Evolutionary conservation across 345 rosid species (phyloP), one percentile per base, ranked within the genome.

Genomic region (Psidium friedrichsthalianum): DNA sequence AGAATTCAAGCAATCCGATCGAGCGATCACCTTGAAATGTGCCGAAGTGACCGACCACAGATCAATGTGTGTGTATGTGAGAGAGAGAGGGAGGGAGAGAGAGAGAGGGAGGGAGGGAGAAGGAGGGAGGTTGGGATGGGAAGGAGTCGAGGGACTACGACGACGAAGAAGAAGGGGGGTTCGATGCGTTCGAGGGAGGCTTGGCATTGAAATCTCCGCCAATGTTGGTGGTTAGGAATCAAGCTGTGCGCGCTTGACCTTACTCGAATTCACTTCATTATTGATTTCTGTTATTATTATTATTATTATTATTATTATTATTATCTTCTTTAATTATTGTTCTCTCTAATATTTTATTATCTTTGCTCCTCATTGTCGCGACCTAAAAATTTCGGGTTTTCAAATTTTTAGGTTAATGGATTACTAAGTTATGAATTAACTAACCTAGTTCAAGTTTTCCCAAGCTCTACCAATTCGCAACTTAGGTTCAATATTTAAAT

Each of bases 131-230:
- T 12, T 52, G 85, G 40, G 85, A 52, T 69, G 18, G 27, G 87
- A 29, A 83, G 87, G 24, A 83, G 57, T n/a, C n/a, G 87, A 82
- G 25, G 5, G 36, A 42, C 7, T 42, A 54, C 16, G 82, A 1
- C 6, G 40, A 21, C 21, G 81, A 11, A 74, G 83, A 0, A 8
- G 24, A 52, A 55, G 18, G 52, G 58, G 86, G 36, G 36, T 36
- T 83, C 88, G 88, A 86, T 86, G 78, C 12, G 36, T 83, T 83
- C 85, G 88, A 86, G 88, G 88, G 29, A 86, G 36, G 59, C 16
- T 11, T 4, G 83, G 24, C 85, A 86, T 86, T 86, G 88, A 74
- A 83, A 69, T 83, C 85, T 86, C 85, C 88, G 88, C 85, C 87
- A 5, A 51, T 54, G 82, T 40, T 13, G 81, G 54, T 6, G 44